A percentile compares a stretch with the other conserved stretches of the same genome.
Conservation (phyloP, 2,329 filamentous ascomycete species). For the Aaosphaeria pasadenensis region DNA sequence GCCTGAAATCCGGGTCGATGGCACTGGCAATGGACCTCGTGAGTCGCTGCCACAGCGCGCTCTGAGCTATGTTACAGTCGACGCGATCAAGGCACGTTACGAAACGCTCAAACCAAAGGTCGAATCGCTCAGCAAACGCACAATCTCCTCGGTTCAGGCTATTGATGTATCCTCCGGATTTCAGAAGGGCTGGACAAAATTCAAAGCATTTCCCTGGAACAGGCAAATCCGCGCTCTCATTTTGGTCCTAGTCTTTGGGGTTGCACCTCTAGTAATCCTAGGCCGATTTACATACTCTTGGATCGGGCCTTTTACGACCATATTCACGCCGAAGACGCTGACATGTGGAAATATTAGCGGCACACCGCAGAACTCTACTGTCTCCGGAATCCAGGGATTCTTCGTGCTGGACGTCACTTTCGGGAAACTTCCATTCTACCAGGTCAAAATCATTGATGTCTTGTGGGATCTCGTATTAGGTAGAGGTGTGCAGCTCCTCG, state of each 20-base stretch:
- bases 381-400: constrained; percentile 20
- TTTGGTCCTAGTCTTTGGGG: not conserved
- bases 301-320: not conserved
- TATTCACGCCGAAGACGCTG: not conserved
- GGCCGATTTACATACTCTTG: not conserved
- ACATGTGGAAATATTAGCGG: not conserved
- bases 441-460: constrained; percentile 35
- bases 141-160: too few species aligned
- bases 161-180: too few species aligned
- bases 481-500: constrained; percentile 28
- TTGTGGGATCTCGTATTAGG: constrained; percentile 34
- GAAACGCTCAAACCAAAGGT: too few species aligned
- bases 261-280: not conserved
- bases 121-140: too few species aligned
- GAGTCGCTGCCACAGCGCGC: too few species aligned
- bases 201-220: not conserved
- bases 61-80: too few species aligned
- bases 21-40: too few species aligned
- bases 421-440: constrained; percentile 24
- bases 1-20: too few species aligned
- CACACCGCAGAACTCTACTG: constrained; percentile 7
- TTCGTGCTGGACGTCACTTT: constrained; percentile 26
- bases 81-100: too few species aligned
- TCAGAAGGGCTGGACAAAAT: too few species aligned
- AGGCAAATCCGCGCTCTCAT: not conserved